Conservation (phyloP, 139 green algal genomes). For the Chlamydomonas applanata region DNA sequence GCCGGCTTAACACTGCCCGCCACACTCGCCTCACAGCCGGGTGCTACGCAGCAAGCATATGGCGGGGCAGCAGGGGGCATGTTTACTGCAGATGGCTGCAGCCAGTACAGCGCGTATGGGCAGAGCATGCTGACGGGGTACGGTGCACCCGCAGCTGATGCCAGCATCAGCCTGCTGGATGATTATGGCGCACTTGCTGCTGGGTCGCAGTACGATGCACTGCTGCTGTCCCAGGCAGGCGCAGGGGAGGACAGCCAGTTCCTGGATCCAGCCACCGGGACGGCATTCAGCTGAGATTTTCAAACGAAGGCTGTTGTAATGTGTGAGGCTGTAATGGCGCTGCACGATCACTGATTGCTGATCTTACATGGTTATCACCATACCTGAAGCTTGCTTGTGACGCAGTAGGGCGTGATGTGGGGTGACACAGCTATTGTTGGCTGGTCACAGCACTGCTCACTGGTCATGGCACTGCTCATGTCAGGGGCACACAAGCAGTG, state of each 20-base stretch:
- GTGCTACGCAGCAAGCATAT: neutral
- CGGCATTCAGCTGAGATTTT: neutral
- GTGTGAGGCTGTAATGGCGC: too few relatives aligned
- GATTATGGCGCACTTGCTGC: slow-evolving; percentile 6
- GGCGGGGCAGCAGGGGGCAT: neutral
- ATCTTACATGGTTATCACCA: too few relatives aligned
- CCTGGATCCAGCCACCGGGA: slow-evolving; percentile 15
- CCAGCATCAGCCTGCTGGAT: slow-evolving; percentile 5
- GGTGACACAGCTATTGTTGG: too few relatives aligned
- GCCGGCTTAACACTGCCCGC: neutral
- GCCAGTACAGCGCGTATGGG: neutral
- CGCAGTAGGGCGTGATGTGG: too few relatives aligned
- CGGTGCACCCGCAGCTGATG: neutral
- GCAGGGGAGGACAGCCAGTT: neutral
- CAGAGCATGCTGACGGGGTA: neutral
- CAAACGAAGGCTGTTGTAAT: too few relatives aligned
- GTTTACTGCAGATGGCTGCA: neutral
- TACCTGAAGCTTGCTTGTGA: too few relatives aligned
- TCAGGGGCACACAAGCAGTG: too few relatives aligned
- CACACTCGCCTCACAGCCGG: neutral
- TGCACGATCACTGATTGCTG: too few relatives aligned
- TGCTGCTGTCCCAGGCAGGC: neutral
- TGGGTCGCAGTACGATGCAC: neutral
- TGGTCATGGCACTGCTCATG: too few relatives aligned
- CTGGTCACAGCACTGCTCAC: too few relatives aligned